Evolutionary conservation across 345 rosid genomes (phyloP), one percentile per base, ranked within the genome.

Genomic region (Psidium friedrichsthalianum): DNA sequence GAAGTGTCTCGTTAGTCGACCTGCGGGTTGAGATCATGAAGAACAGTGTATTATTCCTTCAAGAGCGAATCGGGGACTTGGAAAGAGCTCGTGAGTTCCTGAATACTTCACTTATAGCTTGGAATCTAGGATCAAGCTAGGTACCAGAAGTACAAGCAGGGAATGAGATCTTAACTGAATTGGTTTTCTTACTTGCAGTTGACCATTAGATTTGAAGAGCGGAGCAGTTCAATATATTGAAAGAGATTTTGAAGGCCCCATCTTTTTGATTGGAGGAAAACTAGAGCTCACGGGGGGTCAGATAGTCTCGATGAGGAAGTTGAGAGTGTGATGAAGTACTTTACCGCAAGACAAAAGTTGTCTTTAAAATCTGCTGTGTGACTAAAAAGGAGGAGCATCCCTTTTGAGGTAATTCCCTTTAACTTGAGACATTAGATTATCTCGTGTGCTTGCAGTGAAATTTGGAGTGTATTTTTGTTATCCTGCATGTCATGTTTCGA

Each of bases 121-220:
- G 93, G 98, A 97, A 90, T 97, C 97, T 11, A 93, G 99, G 88
- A 97, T 97, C 88, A 95, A 93, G 88, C 99, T 14, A 93, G 99
- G 89, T 95, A 97, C 85, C 94, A 92, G 87, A 90, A 86, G 86
- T 86, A 61, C 93, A 94, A 87, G 93, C 89, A 95, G 93, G 87
- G 98, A 29, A 94, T 94, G 58, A 90, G 94, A 89, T 90, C 91
- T 86, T 95, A 98, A 0, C 84, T 97, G 91, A 93, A 95, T 89
- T 94, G 98, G 97, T 95, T 95, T 89, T 89, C 94, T 97, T 20
- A 97, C 95, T 84, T 97, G 98, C 81, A 97, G 98, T 36, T 36
- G 98, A 97, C 87, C 94, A 91, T 89, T 89, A 95, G 98, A 91
- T 97, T 95, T 82, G 98, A 95, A 87, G 98, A 95, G 88, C 90